A percentile compares a stretch with the other conserved stretches of the same genome.
These are phyloP conservation scores for Millerozyma miso DNA, from an alignment of 805 yeast genomes.

Conservation along the genomic window DNA sequence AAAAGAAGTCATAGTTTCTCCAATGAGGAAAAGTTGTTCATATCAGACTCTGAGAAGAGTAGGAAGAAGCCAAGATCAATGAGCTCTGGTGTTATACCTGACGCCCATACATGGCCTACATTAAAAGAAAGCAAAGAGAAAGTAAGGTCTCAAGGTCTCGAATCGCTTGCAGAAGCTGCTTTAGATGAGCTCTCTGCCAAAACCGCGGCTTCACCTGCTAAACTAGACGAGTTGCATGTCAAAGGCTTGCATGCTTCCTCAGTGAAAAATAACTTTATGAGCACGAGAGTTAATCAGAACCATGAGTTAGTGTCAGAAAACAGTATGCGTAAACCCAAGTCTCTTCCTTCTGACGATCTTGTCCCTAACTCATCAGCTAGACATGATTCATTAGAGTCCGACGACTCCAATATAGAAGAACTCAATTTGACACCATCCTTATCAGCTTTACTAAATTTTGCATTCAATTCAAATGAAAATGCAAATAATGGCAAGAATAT, in stretches of 20 bases:
- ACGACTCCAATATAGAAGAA: constrained; percentile 8
- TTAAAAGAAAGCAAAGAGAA: not conserved
- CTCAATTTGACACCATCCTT: constrained; percentile 32
- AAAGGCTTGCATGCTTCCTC: not conserved
- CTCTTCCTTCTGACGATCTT: not conserved
- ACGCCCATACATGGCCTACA: not conserved
- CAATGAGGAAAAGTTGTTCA: constrained; percentile 2
- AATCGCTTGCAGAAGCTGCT: constrained; percentile 34
- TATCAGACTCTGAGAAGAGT: not conserved
- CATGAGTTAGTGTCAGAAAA: not conserved
- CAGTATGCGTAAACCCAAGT: not conserved
- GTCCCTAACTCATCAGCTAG: not conserved
- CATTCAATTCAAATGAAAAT: constrained; percentile 24
- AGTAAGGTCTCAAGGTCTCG: constrained; percentile 13
- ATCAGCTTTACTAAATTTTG: constrained; percentile 34
- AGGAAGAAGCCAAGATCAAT: not conserved
- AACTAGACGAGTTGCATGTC: not conserved
- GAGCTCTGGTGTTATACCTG: not conserved
- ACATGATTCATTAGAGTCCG: not conserved
- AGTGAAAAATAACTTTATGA: not conserved
- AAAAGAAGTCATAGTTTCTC: constrained; percentile 13
- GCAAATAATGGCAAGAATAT: not conserved
- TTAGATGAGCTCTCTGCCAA: constrained; percentile 21
- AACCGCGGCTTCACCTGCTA: not conserved
- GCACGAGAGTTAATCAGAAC: not conserved